Evolutionary conservation across 768 basidiomycete species (phyloP), one percentile per base, ranked within the genome.

Genomic region (Podaxis sp.): DNA sequence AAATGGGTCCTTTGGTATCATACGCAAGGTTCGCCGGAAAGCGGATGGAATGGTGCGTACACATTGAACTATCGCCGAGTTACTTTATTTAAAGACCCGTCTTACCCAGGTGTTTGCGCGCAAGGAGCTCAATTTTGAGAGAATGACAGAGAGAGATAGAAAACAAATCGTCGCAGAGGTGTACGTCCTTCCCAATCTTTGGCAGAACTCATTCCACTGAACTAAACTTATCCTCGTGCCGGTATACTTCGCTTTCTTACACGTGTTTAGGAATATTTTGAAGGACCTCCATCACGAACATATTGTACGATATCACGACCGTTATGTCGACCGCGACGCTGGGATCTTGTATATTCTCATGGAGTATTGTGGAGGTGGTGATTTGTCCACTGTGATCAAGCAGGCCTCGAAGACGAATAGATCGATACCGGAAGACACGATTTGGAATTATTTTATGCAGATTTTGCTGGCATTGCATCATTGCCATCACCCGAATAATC

Each of bases 351-450:
- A 98, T 74, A 98, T 99, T 65, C 82, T 99, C 67, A 99, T 99
- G 97, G 97, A 99, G 78, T 99, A 94, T 73, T 99, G 97, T 71
- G 95, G 94, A 4, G 96, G 95, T 22, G 97, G 97, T 12, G 97
- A 99, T 78, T 84, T 99, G 59, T 93, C 93, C 1, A 79, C 84
- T 39, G 76, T 97, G 70, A 97, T 99, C 74, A 92, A 93, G 70
- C 88, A 87, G 65, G 85, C 91, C 0, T 74, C 80, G 64, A 88
- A 87, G 71, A 80, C 85, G 60, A 85, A 83, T 63, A 83, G 90
- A 57, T 84, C 87, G 2, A 86, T 98, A 58, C 84, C 93, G 1
- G 97, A 99, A 77, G 95, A 97, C 65, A 90, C 90, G 6, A 86
- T 99, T 46, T 99, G 97, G 97, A 86, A 86, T 69, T 98, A 96